Base-by-base conservation (phyloP, 2,329 filamentous ascomycete species). In the Endoconidiophora laricicola region DNA sequence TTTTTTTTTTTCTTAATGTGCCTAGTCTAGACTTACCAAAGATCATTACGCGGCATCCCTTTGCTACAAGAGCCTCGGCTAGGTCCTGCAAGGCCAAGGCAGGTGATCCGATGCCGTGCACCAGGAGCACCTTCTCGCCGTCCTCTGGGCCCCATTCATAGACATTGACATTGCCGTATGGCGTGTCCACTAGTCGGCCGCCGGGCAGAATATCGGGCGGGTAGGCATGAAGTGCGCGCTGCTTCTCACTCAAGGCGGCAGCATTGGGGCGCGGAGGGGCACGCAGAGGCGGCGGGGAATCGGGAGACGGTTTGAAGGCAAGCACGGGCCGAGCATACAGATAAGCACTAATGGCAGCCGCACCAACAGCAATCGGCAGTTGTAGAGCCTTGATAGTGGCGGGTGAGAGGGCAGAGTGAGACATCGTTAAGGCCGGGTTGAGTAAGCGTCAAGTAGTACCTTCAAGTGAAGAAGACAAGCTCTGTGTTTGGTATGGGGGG, bases 71-170 rank as follows among this genome's bases (percentile, higher is more conserved):
- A 48, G 71, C 73, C 59, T 77, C 69, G 12, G 81, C 82, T 36
- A 91, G 61, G 40, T 74, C 71, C 2, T 77, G 78, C 16, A 90
- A 65, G 0, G 83, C 73, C 44, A 88, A 67, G 54, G 78, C 79
- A 0, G 86, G 86, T 4, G 85, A 91, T 46, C 78, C 83, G 58
- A 91, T 88, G 4, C 86, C 86, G 62, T 90, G 86, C 14, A 93
- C 65, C 23, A 93, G 66, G 12, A 93, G 65, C 1, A 90, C 78
- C 58, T 80, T 86, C 24, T 77, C 72, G 1, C 84, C 85, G 36
- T 72, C 66, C 52, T 77, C 71, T 0, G 83, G 82, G 0, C 86
- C 86, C 73, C 81, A 91, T 67, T 93, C 86, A 60, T 86, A 90
- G 2, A 85, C 79, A 43, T 80, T 69, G 54, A 85, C 74, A 3